Conservation (phyloP, 768 basidiomycete genomes). For the Sporobolomyces pararoseus region DNA sequence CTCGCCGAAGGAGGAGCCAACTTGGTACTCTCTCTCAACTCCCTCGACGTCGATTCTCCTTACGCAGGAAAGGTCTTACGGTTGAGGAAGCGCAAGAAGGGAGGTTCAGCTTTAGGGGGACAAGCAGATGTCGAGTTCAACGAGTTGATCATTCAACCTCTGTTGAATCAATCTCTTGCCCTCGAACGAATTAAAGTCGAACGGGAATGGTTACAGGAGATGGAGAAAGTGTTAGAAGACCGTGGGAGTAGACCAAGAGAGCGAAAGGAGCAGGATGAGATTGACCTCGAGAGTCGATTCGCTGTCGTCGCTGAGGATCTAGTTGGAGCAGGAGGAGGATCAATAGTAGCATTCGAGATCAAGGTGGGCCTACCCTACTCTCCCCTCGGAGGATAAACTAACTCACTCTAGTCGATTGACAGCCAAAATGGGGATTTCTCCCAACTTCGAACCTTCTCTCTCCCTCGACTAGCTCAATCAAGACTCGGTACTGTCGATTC, state of each 20-base stretch:
- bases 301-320: slow-evolving; percentile 78
- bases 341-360: slow-evolving; percentile 72
- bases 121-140: slow-evolving; percentile 60
- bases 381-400: background rate
- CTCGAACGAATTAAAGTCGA: slow-evolving; percentile 40
- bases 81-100: slow-evolving; percentile 60
- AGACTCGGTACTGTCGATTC: slow-evolving; percentile 76
- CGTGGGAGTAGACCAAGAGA: slow-evolving; percentile 56
- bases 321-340: slow-evolving; percentile 57
- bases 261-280: slow-evolving; percentile 58
- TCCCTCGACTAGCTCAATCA: slow-evolving; percentile 57
- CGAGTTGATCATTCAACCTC: slow-evolving; percentile 59
- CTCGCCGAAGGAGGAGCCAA: slow-evolving; percentile 89
- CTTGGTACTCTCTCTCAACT: slow-evolving; percentile 73
- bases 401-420: background rate
- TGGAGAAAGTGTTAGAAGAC: slow-evolving; percentile 56
- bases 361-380: slow-evolving; percentile 59
- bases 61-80: slow-evolving; percentile 61
- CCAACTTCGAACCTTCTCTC: slow-evolving; percentile 65
- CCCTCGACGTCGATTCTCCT: slow-evolving; percentile 57
- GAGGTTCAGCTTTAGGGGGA: slow-evolving; percentile 48
- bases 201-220: slow-evolving; percentile 59
- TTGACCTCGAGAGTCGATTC: slow-evolving; percentile 59
- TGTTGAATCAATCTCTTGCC: slow-evolving; percentile 67
- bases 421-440: slow-evolving; percentile 98